Conservation (phyloP, 2,329 filamentous ascomycete genomes). For the Stemphylium lycopersici region DNA sequence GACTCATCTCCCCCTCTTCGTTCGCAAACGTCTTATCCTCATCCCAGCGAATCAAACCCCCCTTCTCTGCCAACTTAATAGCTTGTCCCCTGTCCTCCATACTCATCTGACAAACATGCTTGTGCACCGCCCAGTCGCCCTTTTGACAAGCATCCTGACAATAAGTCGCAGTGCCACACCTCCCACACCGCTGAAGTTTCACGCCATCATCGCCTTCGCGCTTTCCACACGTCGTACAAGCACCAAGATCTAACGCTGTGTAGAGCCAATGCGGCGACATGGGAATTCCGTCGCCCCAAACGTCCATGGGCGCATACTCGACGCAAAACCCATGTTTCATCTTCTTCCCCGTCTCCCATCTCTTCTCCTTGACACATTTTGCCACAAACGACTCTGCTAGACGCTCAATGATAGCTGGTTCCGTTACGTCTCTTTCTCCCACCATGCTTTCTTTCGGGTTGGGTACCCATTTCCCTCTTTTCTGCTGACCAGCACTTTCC, state of each 20-base stretch:
- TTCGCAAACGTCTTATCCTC: constrained; percentile 17
- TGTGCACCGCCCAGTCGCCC: constrained; percentile 31
- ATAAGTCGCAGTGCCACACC: constrained; percentile 33
- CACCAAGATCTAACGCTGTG: constrained; percentile 9
- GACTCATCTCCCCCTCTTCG: constrained; percentile 19
- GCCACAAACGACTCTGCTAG: constrained; percentile 6
- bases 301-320: constrained; percentile 35
- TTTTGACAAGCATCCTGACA: constrained; percentile 26
- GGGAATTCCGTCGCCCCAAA: constrained; percentile 32
- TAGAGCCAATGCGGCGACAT: constrained; percentile 35
- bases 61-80: constrained; percentile 25
- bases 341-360: constrained; percentile 26
- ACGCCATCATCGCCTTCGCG: background rate
- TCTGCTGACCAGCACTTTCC: background rate
- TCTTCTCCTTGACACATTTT: constrained; percentile 5
- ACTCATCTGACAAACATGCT: constrained; percentile 27
- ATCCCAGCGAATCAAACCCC: constrained; percentile 31
- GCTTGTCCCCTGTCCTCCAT: constrained; percentile 30
- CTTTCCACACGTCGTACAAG: constrained; percentile 22
- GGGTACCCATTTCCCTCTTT: constrained; percentile 24
- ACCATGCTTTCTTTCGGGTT: constrained; percentile 30
- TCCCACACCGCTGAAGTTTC: constrained; percentile 24
- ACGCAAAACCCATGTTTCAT: constrained; percentile 26
- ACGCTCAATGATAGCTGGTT: constrained; percentile 14
- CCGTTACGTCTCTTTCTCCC: constrained; percentile 20